Evolutionary conservation across 805 yeast genomes (phyloP), one percentile per base, ranked within the genome.

Genomic region (Candida hispaniensis): DNA sequence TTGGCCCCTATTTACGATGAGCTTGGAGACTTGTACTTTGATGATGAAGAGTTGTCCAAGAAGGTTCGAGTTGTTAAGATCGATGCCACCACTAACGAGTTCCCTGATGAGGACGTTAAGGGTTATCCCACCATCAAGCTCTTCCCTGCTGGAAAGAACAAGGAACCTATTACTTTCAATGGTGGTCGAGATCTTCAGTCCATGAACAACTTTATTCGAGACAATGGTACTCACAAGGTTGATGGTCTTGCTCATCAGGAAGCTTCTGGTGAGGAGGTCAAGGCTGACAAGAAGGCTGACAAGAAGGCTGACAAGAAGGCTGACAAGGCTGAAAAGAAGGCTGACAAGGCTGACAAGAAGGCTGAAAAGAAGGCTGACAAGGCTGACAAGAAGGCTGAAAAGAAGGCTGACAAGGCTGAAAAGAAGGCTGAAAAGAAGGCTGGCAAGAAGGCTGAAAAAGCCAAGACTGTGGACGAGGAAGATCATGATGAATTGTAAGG

Each of bases 121-220:
- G 95, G 96, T 39, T 91, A 81, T 69, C 98, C 98, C 61, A 88
- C 96, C 39, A 64, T 91, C 49, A 69, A 79, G 54, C 69, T 88
- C 40, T 91, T 75, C 68, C 95, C 94, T 51, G 97, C 94, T 44
- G 79, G 80, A 44, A 71, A 73, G 53, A 71, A 75, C 56, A 60
- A 68, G 30, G 64, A 67, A 41, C 85, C 88, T 41, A 58, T 85
- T 41, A 60, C 64, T 23, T 86, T 66, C 63, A 61, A 66, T 39
- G 80, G 83, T 43, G 63, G 68, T 32, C 82, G 97, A 69, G 76
- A 76, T 32, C 60, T 82, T 39, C 83, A 79, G 49, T 62, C 67
- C 18, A 66, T 91, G 47, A 66, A 79, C 43, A 61, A 64, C 17
- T 91, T 86, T 63, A 66, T 91, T 49, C 69, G 73, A 51, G 75